Evolutionary conservation across 2,329 filamentous ascomycete species (phyloP).

Genomic region (Alternaria rosae): DNA sequence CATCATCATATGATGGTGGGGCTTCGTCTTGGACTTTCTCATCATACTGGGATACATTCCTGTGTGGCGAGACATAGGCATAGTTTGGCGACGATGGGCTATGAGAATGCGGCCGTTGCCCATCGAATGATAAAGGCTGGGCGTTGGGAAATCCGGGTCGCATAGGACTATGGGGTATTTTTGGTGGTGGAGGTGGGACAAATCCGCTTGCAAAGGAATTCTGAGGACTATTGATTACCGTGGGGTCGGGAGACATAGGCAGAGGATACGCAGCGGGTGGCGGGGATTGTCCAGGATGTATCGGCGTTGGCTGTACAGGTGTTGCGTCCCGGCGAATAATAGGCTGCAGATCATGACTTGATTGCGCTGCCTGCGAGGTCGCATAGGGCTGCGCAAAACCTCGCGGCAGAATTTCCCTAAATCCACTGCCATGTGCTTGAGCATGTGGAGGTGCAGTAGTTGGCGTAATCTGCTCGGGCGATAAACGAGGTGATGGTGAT

Average conservation of each 20-base stretch:
- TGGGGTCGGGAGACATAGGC: slow-evolving; percentile 34
- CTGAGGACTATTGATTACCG: slow-evolving; percentile 26
- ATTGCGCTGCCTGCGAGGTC: slow-evolving; percentile 18
- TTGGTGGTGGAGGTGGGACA: slow-evolving; percentile 32
- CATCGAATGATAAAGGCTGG: slow-evolving; percentile 15
- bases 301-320: slow-evolving; percentile 31
- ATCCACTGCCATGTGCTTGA: slow-evolving; percentile 35
- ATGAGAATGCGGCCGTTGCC: slow-evolving; percentile 21
- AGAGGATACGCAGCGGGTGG: slow-evolving; percentile 38
- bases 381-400: slow-evolving; percentile 38
- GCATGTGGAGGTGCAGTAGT: slow-evolving; percentile 16
- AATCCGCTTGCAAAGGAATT: slow-evolving; percentile 29
- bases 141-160: slow-evolving; percentile 13
- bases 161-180: slow-evolving; percentile 35
- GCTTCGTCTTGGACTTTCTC: slow-evolving; percentile 37
- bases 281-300: slow-evolving; percentile 26
- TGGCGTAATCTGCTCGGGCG: slow-evolving; percentile 30
- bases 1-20: slow-evolving; percentile 46
- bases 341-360: slow-evolving; percentile 16
- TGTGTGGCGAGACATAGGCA: slow-evolving; percentile 10
- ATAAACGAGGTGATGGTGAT: slow-evolving; percentile 42
- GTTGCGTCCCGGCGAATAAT: slow-evolving; percentile 18
- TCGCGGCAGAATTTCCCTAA: slow-evolving; percentile 45
- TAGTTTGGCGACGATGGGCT: slow-evolving; percentile 15
- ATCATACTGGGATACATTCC: slow-evolving; percentile 27